phyloP scores from a whole-genome alignment of 2,329 filamentous ascomycete species.

The Plenodomus tracheiphilus region DNA sequence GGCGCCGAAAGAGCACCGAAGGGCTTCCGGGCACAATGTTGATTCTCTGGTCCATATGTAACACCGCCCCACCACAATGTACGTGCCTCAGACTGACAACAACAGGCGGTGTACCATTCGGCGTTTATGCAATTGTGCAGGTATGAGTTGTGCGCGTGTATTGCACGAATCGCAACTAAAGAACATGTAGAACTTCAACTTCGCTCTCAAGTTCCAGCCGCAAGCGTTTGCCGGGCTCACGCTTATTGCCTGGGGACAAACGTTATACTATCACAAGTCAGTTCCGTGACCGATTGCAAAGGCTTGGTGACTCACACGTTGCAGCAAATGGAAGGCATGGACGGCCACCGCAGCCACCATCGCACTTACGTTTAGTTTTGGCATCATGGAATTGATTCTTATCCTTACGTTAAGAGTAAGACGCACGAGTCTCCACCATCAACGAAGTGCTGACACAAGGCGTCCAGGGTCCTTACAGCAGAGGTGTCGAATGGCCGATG shows the following conservation, averaged over 20 bases:
- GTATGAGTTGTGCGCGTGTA: slow-evolving; percentile 25
- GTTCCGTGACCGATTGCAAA: neutral
- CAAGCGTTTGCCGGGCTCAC: slow-evolving; percentile 57
- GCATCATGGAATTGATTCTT: slow-evolving; percentile 58
- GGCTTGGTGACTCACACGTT: slow-evolving; percentile 5
- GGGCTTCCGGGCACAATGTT: slow-evolving; percentile 64
- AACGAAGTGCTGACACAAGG: neutral
- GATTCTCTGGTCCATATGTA: slow-evolving; percentile 65
- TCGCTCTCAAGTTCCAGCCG: slow-evolving; percentile 59
- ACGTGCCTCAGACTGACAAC: slow-evolving; percentile 1
- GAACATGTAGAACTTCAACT: slow-evolving; percentile 54
- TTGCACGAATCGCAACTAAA: neutral
- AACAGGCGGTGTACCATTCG: slow-evolving; percentile 52
- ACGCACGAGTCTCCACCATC: neutral
- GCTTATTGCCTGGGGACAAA: slow-evolving; percentile 57
- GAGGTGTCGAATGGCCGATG: slow-evolving; percentile 58
- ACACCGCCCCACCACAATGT: neutral
- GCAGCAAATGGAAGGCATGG: slow-evolving; percentile 53
- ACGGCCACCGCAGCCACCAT: slow-evolving; percentile 52
- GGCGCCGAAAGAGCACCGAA: slow-evolving; percentile 62
- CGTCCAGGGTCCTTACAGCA: slow-evolving; percentile 56
- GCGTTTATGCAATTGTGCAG: slow-evolving; percentile 57
- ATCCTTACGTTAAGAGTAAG: slow-evolving; percentile 61
- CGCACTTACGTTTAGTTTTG: slow-evolving; percentile 51
- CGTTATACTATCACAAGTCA: slow-evolving; percentile 56